These are phyloP conservation scores for Neoboletus subvelutipes DNA, from an alignment of 768 basidiomycete species.

Conservation along the genomic window DNA sequence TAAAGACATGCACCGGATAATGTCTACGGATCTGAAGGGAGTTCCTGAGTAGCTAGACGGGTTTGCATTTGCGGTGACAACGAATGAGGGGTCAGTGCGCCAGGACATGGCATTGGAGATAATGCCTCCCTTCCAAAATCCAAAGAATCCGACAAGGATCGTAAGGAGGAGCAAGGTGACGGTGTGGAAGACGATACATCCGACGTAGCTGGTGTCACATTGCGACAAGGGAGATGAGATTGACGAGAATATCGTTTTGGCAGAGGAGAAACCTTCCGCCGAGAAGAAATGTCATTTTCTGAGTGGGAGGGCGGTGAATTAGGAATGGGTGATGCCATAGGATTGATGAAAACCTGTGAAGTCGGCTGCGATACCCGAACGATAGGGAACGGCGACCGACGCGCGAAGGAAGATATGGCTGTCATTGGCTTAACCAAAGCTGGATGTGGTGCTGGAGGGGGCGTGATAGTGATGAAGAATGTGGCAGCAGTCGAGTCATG, in stretches of 20 bases:
- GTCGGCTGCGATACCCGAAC: neutral
- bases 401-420: neutral
- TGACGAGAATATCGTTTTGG: neutral
- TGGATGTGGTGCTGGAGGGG: neutral
- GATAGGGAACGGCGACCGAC: neutral
- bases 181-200: neutral
- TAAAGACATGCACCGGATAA: neutral
- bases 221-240: neutral
- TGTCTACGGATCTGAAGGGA: neutral
- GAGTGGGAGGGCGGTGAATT: neutral
- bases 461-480: neutral
- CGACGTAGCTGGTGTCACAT: neutral
- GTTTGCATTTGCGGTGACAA: neutral
- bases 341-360: neutral
- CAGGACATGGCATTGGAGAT: neutral
- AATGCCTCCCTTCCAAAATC: neutral
- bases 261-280: neutral
- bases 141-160: neutral
- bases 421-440: neutral
- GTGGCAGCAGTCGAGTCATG: neutral
- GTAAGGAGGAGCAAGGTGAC: neutral
- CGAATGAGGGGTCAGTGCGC: neutral
- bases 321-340: neutral
- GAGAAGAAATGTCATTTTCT: neutral
- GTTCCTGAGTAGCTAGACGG: neutral